A percentile compares a stretch with the other conserved stretches of the same genome.
Evolutionary conservation across 1,284 basidiomycete genomes (phyloP).

Genomic region (Abortiporus biennis): DNA sequence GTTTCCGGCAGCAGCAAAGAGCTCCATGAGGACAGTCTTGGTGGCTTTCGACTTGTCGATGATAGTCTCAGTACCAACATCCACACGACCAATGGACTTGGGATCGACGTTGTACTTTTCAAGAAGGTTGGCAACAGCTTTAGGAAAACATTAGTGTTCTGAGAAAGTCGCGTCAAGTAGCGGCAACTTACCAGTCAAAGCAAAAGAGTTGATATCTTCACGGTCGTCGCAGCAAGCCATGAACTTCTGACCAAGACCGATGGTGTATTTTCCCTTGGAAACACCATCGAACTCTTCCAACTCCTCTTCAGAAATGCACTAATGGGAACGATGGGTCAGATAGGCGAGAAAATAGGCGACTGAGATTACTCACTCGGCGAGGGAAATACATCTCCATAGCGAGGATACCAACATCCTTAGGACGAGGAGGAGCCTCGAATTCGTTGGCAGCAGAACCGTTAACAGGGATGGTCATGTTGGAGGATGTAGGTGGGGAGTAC

Average conservation of each 20-base stretch:
- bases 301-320: slow-evolving; percentile 94
- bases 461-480: slow-evolving; percentile 26
- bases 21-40: slow-evolving; percentile 98
- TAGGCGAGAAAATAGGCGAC: slow-evolving; percentile 10
- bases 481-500: slow-evolving; percentile 8
- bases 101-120: slow-evolving; percentile 97
- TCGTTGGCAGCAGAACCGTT: slow-evolving; percentile 22
- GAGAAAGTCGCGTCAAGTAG: slow-evolving; percentile 1
- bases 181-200: slow-evolving; percentile 74
- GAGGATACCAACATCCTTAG: slow-evolving; percentile 89
- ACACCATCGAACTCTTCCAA: slow-evolving; percentile 96
- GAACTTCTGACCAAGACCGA: slow-evolving; percentile 96
- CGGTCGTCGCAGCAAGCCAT: slow-evolving; percentile 98
- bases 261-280: slow-evolving; percentile 97
- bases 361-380: slow-evolving; percentile 59
- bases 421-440: slow-evolving; percentile 41
- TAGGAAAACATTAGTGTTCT: slow-evolving; percentile 1
- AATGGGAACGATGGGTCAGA: slow-evolving; percentile 9
- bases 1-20: slow-evolving; percentile 91
- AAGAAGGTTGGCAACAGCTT: slow-evolving; percentile 82
- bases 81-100: slow-evolving; percentile 92
- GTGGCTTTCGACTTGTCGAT: slow-evolving; percentile 99
- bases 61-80: slow-evolving; percentile 98
- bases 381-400: slow-evolving; percentile 95
- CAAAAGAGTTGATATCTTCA: slow-evolving; percentile 99